Conservation (phyloP, 768 basidiomycete genomes). For the Leccinum ochraceum region DNA sequence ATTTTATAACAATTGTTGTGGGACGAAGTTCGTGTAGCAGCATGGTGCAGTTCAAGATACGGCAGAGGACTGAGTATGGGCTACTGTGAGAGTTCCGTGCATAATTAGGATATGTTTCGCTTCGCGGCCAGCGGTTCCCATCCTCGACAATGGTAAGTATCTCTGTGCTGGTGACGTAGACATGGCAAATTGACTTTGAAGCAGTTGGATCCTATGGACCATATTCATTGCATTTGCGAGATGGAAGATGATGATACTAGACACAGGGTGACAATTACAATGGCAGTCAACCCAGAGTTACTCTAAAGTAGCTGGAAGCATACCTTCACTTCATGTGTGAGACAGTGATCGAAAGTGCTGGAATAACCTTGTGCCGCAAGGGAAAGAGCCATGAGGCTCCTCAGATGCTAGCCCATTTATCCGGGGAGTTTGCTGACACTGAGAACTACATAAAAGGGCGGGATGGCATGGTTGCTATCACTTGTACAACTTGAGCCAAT, state of each 20-base stretch:
- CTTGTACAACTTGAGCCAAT: not conserved
- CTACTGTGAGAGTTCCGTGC: slow-evolving; percentile 1
- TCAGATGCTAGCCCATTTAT: not conserved
- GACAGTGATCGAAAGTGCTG: not conserved
- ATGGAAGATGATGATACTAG: too few relatives aligned
- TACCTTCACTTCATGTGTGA: slow-evolving; percentile 3
- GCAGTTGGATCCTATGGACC: not conserved
- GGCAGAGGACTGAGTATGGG: not conserved
- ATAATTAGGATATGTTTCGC: slow-evolving; percentile 1
- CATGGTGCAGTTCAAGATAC: slow-evolving; percentile 11
- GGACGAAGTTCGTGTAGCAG: slow-evolving; percentile 5
- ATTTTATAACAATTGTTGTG: slow-evolving; percentile 18
- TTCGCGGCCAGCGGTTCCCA: not conserved
- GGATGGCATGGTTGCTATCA: not conserved
- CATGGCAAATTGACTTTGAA: not conserved
- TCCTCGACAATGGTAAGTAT: not conserved
- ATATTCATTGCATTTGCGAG: not conserved
- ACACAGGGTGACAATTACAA: not conserved
- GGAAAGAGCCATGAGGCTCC: not conserved
- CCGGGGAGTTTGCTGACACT: not conserved
- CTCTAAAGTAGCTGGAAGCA: too few relatives aligned
- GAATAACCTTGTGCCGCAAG: not conserved
- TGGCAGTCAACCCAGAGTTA: not conserved
- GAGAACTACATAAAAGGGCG: not conserved
- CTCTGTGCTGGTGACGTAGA: not conserved